A percentile compares a stretch with the other conserved stretches of the same genome.
phyloP scores from a whole-genome alignment of 2,329 filamentous ascomycete genomes.

The Blastomyces gilchristii region DNA sequence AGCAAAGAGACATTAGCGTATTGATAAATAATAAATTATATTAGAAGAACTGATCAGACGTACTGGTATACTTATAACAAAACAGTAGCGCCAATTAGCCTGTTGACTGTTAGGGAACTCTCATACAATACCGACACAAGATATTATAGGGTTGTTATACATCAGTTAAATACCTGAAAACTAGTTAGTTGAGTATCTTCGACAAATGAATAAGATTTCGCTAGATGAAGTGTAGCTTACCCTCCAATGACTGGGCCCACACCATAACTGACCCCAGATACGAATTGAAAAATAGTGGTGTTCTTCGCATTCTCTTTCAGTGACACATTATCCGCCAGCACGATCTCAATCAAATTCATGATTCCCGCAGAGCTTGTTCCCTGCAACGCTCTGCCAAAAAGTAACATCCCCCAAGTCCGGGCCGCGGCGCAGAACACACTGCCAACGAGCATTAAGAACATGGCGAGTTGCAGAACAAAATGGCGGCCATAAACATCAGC shows the following conservation, averaged over 20 bases:
- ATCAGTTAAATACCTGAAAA: conserved; percentile 24
- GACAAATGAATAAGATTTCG: conserved; percentile 3
- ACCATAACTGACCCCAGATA: conserved; percentile 50
- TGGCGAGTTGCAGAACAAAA: conserved; percentile 46
- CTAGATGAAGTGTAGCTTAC: conserved; percentile 16
- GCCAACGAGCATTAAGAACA: conserved; percentile 50
- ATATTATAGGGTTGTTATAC: conserved; percentile 15
- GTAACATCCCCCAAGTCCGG: conserved; percentile 47
- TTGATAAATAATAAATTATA: neutral
- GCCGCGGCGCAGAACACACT: conserved; percentile 52
- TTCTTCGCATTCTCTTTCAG: conserved; percentile 53
- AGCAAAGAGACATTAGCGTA: neutral
- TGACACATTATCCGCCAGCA: conserved; percentile 56
- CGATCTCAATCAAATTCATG: conserved; percentile 49
- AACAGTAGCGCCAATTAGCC: conserved; percentile 56
- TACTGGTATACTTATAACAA: conserved; percentile 53
- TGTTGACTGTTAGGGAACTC: conserved; percentile 39
- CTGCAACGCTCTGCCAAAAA: conserved; percentile 54
- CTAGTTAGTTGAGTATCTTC: neutral
- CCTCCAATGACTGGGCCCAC: conserved; percentile 54
- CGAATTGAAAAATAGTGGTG: conserved; percentile 51
- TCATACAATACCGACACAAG: neutral
- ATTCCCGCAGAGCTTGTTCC: conserved; percentile 53
- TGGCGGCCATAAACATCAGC: conserved; percentile 57
- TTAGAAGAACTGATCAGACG: conserved; percentile 18